Base-by-base conservation (phyloP, 768 basidiomycete genomes). In the Auricularia cornea region DNA sequence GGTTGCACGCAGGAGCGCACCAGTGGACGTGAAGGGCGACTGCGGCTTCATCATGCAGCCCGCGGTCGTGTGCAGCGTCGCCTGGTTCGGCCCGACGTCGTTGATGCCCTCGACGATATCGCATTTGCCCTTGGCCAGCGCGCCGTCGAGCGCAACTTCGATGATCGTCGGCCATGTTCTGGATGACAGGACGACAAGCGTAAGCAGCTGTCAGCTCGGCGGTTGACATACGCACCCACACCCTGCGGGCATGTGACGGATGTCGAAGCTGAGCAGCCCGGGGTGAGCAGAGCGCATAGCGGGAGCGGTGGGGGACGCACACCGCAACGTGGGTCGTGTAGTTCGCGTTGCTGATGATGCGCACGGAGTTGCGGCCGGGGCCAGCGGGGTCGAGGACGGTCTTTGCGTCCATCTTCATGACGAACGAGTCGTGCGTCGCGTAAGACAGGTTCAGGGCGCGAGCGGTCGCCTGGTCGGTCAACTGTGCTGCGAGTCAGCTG, bases 221-320 rank as follows among this genome's bases (percentile, higher is more conserved):
- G 33, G 40, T 44, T 5, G 33, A n/a, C 2, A 48, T 48, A 72
- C 79, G 62, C 60, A 81, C 81, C 79, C 82, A 69, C 83, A 84
- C 8, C 84, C 84, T 66, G 83, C 75, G 12, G 85, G 85, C 83
- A 86, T 86, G 68, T 86, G 84, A 23, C 76, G 71, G 59, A 85
- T 66, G 68, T 85, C 79, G 65, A 83, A 77, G 38, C 76, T 79
- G 66, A 30, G 29, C 59, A 29, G 26, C 61, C 14, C 59, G 54
- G 18, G 57, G 61, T 28, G 41, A 62, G 51, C 41, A 65, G 40
- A 62, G 65, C 73, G 48, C 2, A 28, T 12, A 28, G 12, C 31
- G 23, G 66, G 11, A n/a, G 48, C 6, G 14, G 23, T 14, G 32
- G 11, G 16, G n/a, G 41, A 74, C 79, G 62, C 70, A 84, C 83